Evolutionary conservation across 805 yeast species (phyloP), one percentile per base, ranked within the genome.

Genomic region (Saturnispora gosingensis): DNA sequence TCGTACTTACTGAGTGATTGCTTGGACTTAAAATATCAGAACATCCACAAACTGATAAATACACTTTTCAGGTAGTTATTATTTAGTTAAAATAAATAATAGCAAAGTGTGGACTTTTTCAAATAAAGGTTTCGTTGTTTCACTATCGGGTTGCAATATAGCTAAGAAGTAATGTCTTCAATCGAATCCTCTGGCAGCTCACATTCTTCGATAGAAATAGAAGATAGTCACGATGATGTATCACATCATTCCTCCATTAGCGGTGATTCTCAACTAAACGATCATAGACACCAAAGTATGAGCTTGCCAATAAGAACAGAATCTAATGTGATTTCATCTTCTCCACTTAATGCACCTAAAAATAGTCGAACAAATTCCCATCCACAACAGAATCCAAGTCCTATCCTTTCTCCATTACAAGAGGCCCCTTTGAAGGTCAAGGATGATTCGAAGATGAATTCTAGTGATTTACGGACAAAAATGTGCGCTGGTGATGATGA

Each of bases 251-350:
- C 72, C 16, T 59, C 63, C 22, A 66, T 69, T 40, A 66, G 69
- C 52, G 71, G 65, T 25, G 71, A 67, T 46, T 63, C 68, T 5
- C 59, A 58, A 28, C 53, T 69, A 46, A 65, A 69, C 50, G 72
- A 68, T 48, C 72, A 68, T 48, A 61, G 72, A 53, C 52, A 67
- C 36, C 72, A 68, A 49, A 59, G 53, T 43, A 52, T 62, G 59
- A 63, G 69, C 5, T 56, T 67, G 15, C 72, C 71, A 4, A 65
- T 65, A 16, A 59, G 66, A 46, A 61, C 60, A 20, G 67, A 66
- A 8, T 59, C 67, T 6, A 56, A 54, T 45, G 45, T 40, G 25
- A 27, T 25, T 42, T 22, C 7, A 22, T 1, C 42, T 8, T n/a
- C 20, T 5, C 42, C 42, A 38, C 42, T 16, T 27, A 32, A 22